Evolutionary conservation across 805 yeast genomes (phyloP).

Genomic region (Candida chauliodis): DNA sequence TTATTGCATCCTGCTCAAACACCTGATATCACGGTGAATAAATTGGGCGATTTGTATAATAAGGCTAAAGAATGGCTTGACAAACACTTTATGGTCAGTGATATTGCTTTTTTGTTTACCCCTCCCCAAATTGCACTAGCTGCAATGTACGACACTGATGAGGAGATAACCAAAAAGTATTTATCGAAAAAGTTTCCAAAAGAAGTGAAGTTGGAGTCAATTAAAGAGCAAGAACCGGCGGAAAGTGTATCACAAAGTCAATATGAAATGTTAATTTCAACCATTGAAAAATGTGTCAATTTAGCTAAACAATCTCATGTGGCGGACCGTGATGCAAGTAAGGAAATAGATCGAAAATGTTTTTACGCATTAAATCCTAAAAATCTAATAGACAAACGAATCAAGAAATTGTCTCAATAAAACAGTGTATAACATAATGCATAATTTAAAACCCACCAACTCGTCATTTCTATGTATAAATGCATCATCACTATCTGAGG

Average conservation of each 20-base stretch:
- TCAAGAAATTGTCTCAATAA: slow-evolving; percentile 18
- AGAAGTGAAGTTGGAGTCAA: slow-evolving; percentile 10
- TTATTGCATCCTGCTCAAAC: slow-evolving; percentile 40
- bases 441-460: no score
- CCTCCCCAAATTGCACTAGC: slow-evolving; percentile 97
- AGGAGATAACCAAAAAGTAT: slow-evolving; percentile 61
- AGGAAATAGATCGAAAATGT: slow-evolving; percentile 58
- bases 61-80: slow-evolving; percentile 61
- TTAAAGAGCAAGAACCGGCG: slow-evolving; percentile 10
- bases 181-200: slow-evolving; percentile 56
- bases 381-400: slow-evolving; percentile 45
- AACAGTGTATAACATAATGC: no score
- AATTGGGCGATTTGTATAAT: slow-evolving; percentile 69
- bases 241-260: not conserved
- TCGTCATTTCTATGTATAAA: no score
- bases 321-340: slow-evolving; percentile 60
- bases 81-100: slow-evolving; percentile 65
- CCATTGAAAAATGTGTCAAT: slow-evolving; percentile 48
- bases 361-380: slow-evolving; percentile 62
- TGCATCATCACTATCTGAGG: no score
- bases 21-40: slow-evolving; percentile 44
- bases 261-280: slow-evolving; percentile 41
- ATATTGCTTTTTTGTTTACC: slow-evolving; percentile 71
- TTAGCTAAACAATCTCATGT: slow-evolving; percentile 40
- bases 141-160: slow-evolving; percentile 67